phyloP scores from a whole-genome alignment of 2,329 filamentous ascomycete genomes.

The Pseudogymnoascus sp. region DNA sequence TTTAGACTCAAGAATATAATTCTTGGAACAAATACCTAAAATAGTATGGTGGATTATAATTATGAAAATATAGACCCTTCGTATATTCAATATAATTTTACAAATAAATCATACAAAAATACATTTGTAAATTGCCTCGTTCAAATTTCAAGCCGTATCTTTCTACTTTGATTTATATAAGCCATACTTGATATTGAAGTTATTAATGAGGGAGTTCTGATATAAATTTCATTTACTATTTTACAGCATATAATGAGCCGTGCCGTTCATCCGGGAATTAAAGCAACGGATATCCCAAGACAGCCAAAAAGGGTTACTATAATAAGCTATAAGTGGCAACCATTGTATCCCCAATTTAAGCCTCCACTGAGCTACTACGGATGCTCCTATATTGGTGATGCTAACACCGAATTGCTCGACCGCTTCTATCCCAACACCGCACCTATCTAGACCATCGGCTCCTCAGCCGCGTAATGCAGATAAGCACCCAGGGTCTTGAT shows the following conservation, averaged over 20 bases:
- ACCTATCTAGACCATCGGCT: constrained; percentile 48
- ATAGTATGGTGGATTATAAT: not conserved
- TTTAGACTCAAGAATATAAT: not conserved
- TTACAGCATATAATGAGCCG: not conserved
- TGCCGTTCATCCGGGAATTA: not conserved
- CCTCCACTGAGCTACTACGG: not conserved
- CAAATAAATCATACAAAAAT: not conserved
- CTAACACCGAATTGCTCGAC: not conserved
- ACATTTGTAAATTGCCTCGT: not conserved
- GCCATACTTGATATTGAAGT: not conserved
- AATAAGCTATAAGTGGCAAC: constrained; percentile 1
- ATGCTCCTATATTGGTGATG: not conserved
- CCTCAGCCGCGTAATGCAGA: constrained; percentile 89
- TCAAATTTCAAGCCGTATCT: not conserved
- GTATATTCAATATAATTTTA: not conserved
- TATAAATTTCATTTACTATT: not conserved
- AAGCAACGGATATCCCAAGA: not conserved
- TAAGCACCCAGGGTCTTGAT: constrained; percentile 94
- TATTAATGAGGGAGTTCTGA: not conserved
- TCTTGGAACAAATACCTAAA: not conserved
- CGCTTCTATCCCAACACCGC: not conserved
- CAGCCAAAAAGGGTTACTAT: not conserved
- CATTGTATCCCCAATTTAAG: not conserved
- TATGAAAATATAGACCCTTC: not conserved
- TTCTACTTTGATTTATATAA: not conserved